phyloP scores from a whole-genome alignment of 1,284 basidiomycete species.

The Ganoderma resinaceum region DNA sequence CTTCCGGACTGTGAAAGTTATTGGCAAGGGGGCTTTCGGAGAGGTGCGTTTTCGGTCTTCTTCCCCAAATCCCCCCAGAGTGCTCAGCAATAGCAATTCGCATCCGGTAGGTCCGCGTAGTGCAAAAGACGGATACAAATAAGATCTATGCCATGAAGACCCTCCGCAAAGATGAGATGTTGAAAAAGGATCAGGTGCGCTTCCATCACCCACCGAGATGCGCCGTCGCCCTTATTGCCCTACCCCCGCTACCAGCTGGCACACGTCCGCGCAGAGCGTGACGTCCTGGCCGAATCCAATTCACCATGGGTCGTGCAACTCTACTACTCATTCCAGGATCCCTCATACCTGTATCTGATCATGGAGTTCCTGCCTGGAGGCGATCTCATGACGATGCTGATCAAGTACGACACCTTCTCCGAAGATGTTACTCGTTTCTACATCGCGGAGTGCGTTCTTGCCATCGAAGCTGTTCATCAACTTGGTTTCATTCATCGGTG shows the following conservation, averaged over 20 bases:
- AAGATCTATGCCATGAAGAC: conserved; percentile 99
- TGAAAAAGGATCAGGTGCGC: conserved; percentile 95
- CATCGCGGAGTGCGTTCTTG: conserved; percentile 98
- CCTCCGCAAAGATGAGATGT: conserved; percentile 97
- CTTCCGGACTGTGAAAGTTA: conserved; percentile 98
- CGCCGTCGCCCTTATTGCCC: conserved; percentile 18
- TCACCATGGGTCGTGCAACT: conserved; percentile 98
- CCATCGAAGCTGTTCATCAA: conserved; percentile 98
- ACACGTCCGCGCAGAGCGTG: conserved; percentile 98
- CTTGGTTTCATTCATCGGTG: conserved; percentile 99
- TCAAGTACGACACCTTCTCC: conserved; percentile 99
- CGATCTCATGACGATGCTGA: conserved; percentile 98
- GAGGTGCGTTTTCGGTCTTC: conserved; percentile 62
- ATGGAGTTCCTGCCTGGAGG: conserved; percentile 99
- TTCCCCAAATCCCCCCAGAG: not conserved
- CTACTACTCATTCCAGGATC: conserved; percentile 99
- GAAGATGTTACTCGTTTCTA: conserved; percentile 99
- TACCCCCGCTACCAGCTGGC: conserved; percentile 69
- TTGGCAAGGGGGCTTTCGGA: conserved; percentile 98
- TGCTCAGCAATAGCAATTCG: conserved; percentile 21
- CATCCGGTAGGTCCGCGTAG: conserved; percentile 79
- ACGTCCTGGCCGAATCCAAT: conserved; percentile 96
- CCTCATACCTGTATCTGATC: conserved; percentile 94
- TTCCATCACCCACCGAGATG: conserved; percentile 14
- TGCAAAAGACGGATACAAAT: conserved; percentile 96